phyloP scores from a whole-genome alignment of 2,329 filamentous ascomycete genomes.

The Fusarium praegraminearum region DNA sequence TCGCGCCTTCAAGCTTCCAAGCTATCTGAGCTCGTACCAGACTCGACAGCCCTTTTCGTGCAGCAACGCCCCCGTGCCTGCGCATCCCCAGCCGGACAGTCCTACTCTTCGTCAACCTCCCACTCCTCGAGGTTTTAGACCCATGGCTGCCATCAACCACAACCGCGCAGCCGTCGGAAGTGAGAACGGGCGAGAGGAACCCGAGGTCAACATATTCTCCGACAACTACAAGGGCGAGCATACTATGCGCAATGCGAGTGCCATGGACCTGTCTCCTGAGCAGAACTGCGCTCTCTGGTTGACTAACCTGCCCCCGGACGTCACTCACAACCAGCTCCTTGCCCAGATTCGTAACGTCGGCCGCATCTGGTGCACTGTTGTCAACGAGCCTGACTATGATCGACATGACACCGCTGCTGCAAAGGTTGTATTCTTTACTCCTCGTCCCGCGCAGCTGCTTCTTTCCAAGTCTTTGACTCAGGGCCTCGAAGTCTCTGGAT shows the following conservation, averaged over 20 bases:
- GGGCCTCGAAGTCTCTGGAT: constrained; percentile 54
- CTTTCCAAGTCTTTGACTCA: constrained; percentile 40
- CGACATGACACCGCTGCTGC: constrained; percentile 57
- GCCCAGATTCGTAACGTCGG: constrained; percentile 59
- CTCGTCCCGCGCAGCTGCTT: constrained; percentile 53
- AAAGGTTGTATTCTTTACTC: constrained; percentile 63
- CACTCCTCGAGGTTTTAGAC: constrained; percentile 36
- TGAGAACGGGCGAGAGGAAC: neutral
- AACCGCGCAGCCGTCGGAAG: neutral
- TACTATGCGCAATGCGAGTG: constrained; percentile 53
- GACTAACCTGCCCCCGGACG: constrained; percentile 60
- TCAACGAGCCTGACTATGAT: constrained; percentile 61
- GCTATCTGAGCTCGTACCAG: constrained; percentile 9
- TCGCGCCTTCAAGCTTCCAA: constrained; percentile 5
- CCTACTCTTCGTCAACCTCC: neutral
- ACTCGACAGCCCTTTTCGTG: neutral
- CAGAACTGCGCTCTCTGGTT: constrained; percentile 66
- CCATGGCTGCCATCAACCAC: constrained; percentile 41
- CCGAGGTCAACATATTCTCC: constrained; percentile 45
- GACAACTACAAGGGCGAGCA: constrained; percentile 55
- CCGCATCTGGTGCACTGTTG: constrained; percentile 63
- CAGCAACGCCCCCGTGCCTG: neutral
- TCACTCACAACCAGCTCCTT: constrained; percentile 60
- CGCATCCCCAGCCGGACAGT: neutral
- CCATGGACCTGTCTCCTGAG: constrained; percentile 47